Base-by-base conservation (phyloP, 441 rosid species). In the Croton setiger region DNA sequence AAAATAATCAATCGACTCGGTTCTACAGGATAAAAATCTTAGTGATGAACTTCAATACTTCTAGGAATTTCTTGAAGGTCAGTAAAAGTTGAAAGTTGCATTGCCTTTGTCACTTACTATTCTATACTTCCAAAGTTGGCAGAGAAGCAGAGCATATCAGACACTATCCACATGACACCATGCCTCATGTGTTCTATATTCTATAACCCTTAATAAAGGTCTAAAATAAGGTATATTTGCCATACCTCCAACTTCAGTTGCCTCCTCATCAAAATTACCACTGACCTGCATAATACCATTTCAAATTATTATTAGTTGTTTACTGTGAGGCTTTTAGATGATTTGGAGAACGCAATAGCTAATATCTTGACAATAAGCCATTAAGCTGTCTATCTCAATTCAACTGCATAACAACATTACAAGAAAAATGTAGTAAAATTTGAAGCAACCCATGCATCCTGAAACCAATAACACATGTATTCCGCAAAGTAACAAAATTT, bases 181-280 rank as follows among this genome's bases (percentile, higher is more conserved):
- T 35, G 18, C 31, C 14, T 6, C 12, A 37, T 5, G 20, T 10
- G 58, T 33, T 35, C 23, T 27, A 23, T 3, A 7, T 8, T n/a
- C n/a, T n/a, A n/a, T n/a, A 27, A 27, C 52, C 13, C 5, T 27
- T 57, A 18, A 31, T 33, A 67, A 52, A n/a, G n/a, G n/a, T n/a
- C 49, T 44, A 57, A 23, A 67, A 39, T 15, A 10, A 7, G 23
- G 44, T 27, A 55, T 20, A 56, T 13, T n/a, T 31, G 36, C 27
- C 65, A 39, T 52, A 76, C 84, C 86, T 83, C 77, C 67, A 61
- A 66, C 52, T 73, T 59, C 78, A 23, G 65, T 63, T 21, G 63
- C 74, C 64, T 70, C 56, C 63, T 49, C 74, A 55, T 63, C 63
- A 41, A 21, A 48, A 36, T 67, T 71, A 56, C 63, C 74, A 41